A percentile compares a stretch with the other conserved stretches of the same genome.
These are phyloP conservation scores for Fusarium pilosicola DNA, from an alignment of 2,329 filamentous ascomycete species.

Conservation along the genomic window DNA sequence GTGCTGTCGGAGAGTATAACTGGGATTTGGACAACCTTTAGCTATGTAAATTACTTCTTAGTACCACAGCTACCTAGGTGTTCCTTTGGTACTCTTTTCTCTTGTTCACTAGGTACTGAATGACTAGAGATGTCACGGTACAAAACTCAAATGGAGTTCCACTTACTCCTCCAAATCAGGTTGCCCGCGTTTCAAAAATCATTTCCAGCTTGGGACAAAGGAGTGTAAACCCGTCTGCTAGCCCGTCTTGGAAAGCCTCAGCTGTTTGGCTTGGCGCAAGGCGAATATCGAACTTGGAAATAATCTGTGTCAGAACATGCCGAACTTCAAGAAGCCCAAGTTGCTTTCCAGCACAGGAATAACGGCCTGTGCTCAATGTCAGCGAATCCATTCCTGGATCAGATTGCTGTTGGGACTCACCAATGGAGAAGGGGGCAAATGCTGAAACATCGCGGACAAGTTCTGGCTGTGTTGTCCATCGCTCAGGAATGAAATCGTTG, in stretches of 20 bases:
- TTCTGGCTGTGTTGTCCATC: not conserved
- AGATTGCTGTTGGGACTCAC: not conserved
- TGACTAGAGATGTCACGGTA: not conserved
- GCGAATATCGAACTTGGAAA: not conserved
- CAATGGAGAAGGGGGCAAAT: not conserved
- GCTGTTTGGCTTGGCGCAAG: not conserved
- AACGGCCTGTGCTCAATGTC: not conserved
- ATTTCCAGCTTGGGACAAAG: not conserved
- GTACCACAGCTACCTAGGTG: too few species aligned
- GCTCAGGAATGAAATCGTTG: not conserved
- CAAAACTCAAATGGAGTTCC: not conserved
- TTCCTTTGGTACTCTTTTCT: not conserved
- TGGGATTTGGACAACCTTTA: not conserved
- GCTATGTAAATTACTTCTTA: too few species aligned
- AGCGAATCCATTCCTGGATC: not conserved
- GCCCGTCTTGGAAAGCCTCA: not conserved
- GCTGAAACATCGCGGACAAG: not conserved
- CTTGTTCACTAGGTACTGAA: fast-evolving
- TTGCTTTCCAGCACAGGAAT: not conserved
- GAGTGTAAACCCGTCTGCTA: not conserved
- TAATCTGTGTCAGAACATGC: not conserved
- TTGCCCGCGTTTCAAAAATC: not conserved
- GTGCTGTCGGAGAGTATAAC: not conserved
- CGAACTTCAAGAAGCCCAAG: not conserved
- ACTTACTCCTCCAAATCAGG: not conserved